Base-by-base conservation (phyloP, 2,329 filamentous ascomycete genomes). In the Ophiobolus disseminans region DNA sequence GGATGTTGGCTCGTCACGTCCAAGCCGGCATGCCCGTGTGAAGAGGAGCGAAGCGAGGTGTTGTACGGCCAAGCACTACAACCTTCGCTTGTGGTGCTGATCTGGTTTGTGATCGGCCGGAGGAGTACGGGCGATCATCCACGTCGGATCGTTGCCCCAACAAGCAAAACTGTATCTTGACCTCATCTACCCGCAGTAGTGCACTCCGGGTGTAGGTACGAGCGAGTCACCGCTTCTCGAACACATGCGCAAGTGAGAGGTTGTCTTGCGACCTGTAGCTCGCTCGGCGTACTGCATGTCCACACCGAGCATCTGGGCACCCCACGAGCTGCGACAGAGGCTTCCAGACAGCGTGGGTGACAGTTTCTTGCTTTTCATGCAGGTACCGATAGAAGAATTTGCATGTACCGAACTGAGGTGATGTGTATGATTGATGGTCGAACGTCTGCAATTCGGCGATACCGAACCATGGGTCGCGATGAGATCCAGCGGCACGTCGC, bases 391-490 rank as follows among this genome's bases (percentile, higher is more conserved):
- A 28, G 6, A 26, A 41, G 13, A 40, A 2, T 36, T 19, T 40
- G 40, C 4, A 9, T 48, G 47, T 41, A 31, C 25, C 1, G 32
- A 14, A 36, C 30, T 28, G 35, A 28, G 7, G 40, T 42, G 43
- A 21, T 34, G 40, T 38, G 40, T 50, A 51, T 17, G 26, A 19
- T 57, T 32, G 45, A 47, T 51, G 50, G 48, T 40, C 51, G 47
- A 44, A 25, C 26, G 39, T 35, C 41, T 47, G 26, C 11, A 23
- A 26, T 7, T 26, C 30, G 30, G 3, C 30, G 3, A 14, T 38
- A 23, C 43, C 42, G 54, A 52, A 53, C 47, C 45, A 40, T 57
- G 57, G 52, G 19, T 46, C 28, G 38, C 31, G 17, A 28, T 26
- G 25, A 45, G 46, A 35, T 40, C 51, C 37, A 49, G 32, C 39